Base-by-base conservation (phyloP, 139 green algal genomes). In the Microglena sp. region DNA sequence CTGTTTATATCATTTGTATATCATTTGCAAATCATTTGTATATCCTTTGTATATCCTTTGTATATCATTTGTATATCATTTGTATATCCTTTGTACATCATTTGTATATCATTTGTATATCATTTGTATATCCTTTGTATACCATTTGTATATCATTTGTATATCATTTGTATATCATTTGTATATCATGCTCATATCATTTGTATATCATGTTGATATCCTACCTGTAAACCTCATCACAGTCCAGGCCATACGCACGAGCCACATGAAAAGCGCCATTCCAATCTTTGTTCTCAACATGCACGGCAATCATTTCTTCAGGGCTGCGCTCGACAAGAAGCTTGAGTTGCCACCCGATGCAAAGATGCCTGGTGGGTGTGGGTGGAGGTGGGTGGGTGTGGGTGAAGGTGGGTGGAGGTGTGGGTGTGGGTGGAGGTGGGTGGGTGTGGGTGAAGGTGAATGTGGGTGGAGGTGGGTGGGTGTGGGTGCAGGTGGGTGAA, bases 241-340 rank as follows among this genome's bases (percentile, higher is more conserved):
- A 18, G 24, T 60, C 53, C 53, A 60, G 53, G 8, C 15, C 21
- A 60, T 60, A 60, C 24, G 15, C 8, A 18, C 18, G 27, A 26
- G 53, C 53, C 53, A 60, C 53, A 22, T 33, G 6, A 6, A 60
- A 26, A 18, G 53, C 53, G 7, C n/a, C 53, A 8, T 60, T 6
- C 53, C 53, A 60, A 7, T 60, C 21, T 18, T 18, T 22, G 18
- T 22, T 24, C 24, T 60, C 6, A 22, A 60, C 6, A 50, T 18
- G 56, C 18, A 64, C 31, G 8, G 26, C 28, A 11, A 64, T 44
- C 56, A 64, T 64, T 31, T 64, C 56, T 11, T 64, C 56, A n/a
- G 56, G 29, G 29, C 29, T 44, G 8, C 56, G 26, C 31, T 64
- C 56, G 18, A 27, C 56, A 28, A 64, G 29, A 11, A 64, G 29